Evolutionary conservation across 768 basidiomycete species (phyloP).

Genomic region (Hysterangium stoloniferum): DNA sequence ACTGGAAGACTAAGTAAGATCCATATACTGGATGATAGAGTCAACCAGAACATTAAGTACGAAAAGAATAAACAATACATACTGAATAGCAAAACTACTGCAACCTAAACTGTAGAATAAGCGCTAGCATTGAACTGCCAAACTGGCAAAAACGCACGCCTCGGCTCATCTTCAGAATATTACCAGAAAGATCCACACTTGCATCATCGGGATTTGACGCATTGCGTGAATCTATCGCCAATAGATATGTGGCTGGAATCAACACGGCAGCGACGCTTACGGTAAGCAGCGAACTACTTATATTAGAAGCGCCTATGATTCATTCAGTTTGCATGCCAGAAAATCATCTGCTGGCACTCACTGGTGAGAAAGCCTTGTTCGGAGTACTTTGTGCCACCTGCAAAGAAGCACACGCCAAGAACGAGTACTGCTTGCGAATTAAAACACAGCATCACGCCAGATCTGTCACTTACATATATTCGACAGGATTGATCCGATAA

Average conservation of each 20-base stretch:
- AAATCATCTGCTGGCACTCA: conserved; percentile 29
- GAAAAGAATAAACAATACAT: conserved; percentile 21
- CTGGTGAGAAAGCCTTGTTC: conserved; percentile 75
- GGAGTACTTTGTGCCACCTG: conserved; percentile 68
- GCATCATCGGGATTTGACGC: background rate
- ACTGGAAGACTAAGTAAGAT: conserved; percentile 72
- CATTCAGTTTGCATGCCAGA: background rate
- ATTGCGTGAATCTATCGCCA: too few species aligned
- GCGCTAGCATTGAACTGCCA: background rate
- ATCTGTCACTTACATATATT: conserved; percentile 49
- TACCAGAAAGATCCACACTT: too few species aligned
- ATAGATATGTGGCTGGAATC: conserved; percentile 35
- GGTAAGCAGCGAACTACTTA: conserved; percentile 68
- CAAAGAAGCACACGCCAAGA: conserved; percentile 88
- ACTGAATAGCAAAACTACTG: conserved; percentile 75
- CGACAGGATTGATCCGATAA: conserved; percentile 77
- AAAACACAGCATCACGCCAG: conserved; percentile 6
- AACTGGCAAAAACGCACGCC: conserved; percentile 38
- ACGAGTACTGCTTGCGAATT: conserved; percentile 53
- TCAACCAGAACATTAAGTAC: background rate
- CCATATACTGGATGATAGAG: conserved; percentile 52
- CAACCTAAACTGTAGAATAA: conserved; percentile 46
- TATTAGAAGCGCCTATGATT: conserved; percentile 59
- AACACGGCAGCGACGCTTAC: conserved; percentile 76
- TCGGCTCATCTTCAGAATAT: conserved; percentile 66